Base-by-base conservation (phyloP, 495 filamentous ascomycete species). In the Penicillium macrosclerotiorum region DNA sequence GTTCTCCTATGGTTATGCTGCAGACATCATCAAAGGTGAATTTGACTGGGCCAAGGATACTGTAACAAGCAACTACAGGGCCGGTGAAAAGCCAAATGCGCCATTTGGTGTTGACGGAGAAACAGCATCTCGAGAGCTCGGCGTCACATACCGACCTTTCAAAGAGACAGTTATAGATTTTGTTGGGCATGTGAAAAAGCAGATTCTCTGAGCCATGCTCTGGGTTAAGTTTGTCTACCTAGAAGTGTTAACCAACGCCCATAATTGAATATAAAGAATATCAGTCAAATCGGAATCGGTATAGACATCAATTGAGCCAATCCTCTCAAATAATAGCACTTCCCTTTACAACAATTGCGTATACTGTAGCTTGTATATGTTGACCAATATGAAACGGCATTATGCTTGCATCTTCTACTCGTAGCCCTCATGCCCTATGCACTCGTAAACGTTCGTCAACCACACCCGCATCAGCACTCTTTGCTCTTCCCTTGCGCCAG, bases 341-440 rank as follows among this genome's bases (percentile, higher is more conserved):
- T 0, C 64, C 78, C 48, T 77, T 79, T 57, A 81, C 79, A 3
- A 60, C 69, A 56, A 72, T 62, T 3, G 72, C 78, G 58, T 80
- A 80, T 0, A 82, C 68, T 0, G 78, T 79, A 0, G 71, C 72
- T 51, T 77, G 74, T 32, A 76, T 58, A 58, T 83, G 74, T 8
- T 71, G 71, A 31, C 72, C 64, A 17, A 79, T 60, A 39, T 76
- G 68, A 20, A 75, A 36, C 4, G 79, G 78, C 55, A 75, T 76
- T 23, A 83, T 56, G 30, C 75, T 68, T 3, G 80, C 78, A 47
- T 78, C 80, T 7, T 79, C 71, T 0, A 85, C 76, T 9, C 79
- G 61, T 20, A 82, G 44, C 0, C 69, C 64, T 23, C 60, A 52
- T 3, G 75, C 67, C 0, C 73, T 73, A 47, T 81, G 68, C 1